Evolutionary conservation across 2,329 filamentous ascomycete genomes (phyloP).

Genomic region (Phyllosticta paracitricarpa): DNA sequence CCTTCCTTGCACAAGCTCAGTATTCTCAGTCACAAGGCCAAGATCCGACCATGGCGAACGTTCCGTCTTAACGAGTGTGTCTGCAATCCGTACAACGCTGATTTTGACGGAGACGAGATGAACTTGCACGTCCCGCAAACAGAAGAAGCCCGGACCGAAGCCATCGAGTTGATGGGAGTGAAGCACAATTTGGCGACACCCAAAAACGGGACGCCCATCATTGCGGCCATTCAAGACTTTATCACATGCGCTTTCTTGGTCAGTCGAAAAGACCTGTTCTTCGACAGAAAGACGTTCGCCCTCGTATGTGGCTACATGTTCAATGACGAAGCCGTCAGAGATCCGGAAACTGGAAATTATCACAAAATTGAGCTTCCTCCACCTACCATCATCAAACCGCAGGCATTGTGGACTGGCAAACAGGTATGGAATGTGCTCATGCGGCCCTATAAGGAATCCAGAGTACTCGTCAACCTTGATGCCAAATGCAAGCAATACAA

Average conservation of each 20-base stretch:
- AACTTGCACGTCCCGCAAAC: constrained; percentile 97
- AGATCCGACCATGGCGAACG: constrained; percentile 88
- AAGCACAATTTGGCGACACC: constrained; percentile 93
- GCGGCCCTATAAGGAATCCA: constrained; percentile 75
- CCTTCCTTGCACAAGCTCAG: constrained; percentile 96
- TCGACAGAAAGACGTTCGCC: constrained; percentile 76
- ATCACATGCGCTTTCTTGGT: constrained; percentile 90
- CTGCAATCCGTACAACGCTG: constrained; percentile 94
- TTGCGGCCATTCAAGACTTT: constrained; percentile 98
- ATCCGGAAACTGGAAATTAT: constrained; percentile 35
- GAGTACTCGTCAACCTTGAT: constrained; percentile 82
- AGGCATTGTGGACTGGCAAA: constrained; percentile 90
- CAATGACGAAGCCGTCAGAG: constrained; percentile 49
- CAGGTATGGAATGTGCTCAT: constrained; percentile 89
- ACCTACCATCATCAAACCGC: constrained; percentile 75
- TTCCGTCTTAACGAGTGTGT: constrained; percentile 98
- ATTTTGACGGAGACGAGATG: constrained; percentile 99
- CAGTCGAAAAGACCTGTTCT: constrained; percentile 88
- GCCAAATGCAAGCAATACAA: constrained; percentile 80
- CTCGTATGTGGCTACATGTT: constrained; percentile 94
- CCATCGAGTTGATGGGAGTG: constrained; percentile 93
- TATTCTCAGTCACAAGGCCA: constrained; percentile 92
- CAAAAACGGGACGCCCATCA: constrained; percentile 96
- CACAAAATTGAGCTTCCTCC: constrained; percentile 75
- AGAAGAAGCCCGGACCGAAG: constrained; percentile 90